Conservation (phyloP, 73 alveolate genomes). For the Tetrahymena malaccensis region DNA sequence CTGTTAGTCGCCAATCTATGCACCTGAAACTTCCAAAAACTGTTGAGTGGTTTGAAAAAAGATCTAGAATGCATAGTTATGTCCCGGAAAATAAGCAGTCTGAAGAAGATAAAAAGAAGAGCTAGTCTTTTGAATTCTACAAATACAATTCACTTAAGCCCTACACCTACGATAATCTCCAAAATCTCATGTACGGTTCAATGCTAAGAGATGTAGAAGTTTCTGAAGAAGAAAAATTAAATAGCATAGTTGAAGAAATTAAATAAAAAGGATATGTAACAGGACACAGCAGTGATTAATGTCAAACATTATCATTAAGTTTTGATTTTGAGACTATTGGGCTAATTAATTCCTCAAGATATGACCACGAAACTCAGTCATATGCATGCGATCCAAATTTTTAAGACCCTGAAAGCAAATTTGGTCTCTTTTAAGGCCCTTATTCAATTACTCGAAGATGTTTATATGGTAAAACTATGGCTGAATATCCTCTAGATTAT, state of each 20-base stretch:
- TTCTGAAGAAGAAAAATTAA: slow-evolving; percentile 5
- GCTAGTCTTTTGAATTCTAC: slow-evolving; percentile 45
- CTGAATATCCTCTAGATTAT: slow-evolving; percentile 64
- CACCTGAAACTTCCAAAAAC: slow-evolving; percentile 47
- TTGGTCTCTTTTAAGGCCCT: slow-evolving; percentile 66
- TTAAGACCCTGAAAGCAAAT: slow-evolving; percentile 57
- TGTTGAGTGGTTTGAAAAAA: slow-evolving; percentile 44
- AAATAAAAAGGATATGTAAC: slow-evolving; percentile 64
- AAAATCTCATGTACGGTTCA: slow-evolving; percentile 57
- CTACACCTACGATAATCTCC: slow-evolving; percentile 56
- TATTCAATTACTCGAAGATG: slow-evolving; percentile 71
- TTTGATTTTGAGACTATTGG: slow-evolving; percentile 48
- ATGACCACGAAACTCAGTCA: slow-evolving; percentile 68
- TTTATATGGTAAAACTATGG: slow-evolving; percentile 60
- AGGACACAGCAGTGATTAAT: slow-evolving; percentile 59
- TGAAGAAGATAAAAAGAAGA: slow-evolving; percentile 17
- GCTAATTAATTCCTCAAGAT: slow-evolving; percentile 34
- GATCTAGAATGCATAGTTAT: slow-evolving; percentile 13
- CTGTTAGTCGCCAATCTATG: slow-evolving; percentile 49
- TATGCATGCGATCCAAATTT: slow-evolving; percentile 69
- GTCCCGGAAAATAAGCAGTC: slow-evolving; percentile 4
- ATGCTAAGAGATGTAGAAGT: neutral
- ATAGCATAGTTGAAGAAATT: slow-evolving; percentile 40
- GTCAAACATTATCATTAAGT: slow-evolving; percentile 54
- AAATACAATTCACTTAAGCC: slow-evolving; percentile 54